Base-by-base conservation (phyloP, 345 rosid genomes). In the Brassica nigra region DNA sequence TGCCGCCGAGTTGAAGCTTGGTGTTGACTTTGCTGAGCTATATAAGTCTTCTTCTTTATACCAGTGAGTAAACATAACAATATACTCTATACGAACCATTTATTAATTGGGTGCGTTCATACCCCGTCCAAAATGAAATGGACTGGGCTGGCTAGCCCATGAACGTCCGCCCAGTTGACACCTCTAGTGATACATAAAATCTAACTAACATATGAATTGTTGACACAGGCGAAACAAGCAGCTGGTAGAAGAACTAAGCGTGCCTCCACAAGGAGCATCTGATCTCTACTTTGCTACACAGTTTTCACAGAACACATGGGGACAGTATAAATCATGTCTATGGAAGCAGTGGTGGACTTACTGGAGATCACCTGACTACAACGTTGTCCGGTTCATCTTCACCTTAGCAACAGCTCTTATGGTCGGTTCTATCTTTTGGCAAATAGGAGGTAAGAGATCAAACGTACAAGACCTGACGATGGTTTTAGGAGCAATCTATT, bases 301-400 rank as follows among this genome's bases (percentile, higher is more conserved):
- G 62, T 91, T 84, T 52, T 86, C 89, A 0, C 91, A 89, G 64
- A 70, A 89, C 47, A 59, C 78, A 33, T 86, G 85, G 87, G 90
- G 88, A 15, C 95, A 91, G 29, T 88, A 83, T 82, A 88, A 87
- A 76, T 85, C 87, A 62, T 89, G 93, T 77, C 71, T 88, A 5
- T 91, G 96, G 96, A 89, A 89, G 66, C 90, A 87, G 37, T 86
- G 89, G 91, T 86, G 90, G 89, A 88, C 91, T 16, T 88, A 87
- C 8, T 91, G 96, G 96, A 85, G 96, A 85, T 89, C 89, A 74
- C 90, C 91, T 36, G 90, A 89, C 57, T 89, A 89, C 37, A 91
- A 89, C 76, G 85, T 87, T 33, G 88, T 88, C 44, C 33, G 91
- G 27, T 79, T 67, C 83, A 85, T 84, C 57, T 88, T 89, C 86